Percentiles rank a stretch among this genome's conserved stretches.
Conservation (phyloP, 345 rosid species). For the Rhodomyrtus tomentosa region DNA sequence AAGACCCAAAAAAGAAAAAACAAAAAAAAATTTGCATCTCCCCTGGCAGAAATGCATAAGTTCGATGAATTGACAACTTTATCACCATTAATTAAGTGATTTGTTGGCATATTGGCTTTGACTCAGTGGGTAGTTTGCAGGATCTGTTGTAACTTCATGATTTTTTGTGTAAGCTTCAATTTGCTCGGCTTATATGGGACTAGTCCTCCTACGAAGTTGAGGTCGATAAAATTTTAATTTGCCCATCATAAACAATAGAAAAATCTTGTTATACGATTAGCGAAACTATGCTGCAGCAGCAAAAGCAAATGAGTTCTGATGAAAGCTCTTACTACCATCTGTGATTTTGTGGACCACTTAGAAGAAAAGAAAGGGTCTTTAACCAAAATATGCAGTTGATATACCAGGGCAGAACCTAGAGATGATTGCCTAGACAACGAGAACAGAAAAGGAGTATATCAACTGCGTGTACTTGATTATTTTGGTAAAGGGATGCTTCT, state of each 20-base stretch:
- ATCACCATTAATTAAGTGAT: background rate
- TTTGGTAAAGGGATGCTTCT: background rate
- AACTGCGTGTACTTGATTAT: too few species aligned
- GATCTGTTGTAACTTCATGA: background rate
- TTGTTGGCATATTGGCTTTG: background rate
- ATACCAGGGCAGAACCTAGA: background rate
- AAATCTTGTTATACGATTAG: background rate
- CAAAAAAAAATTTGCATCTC: background rate
- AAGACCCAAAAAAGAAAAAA: too few species aligned
- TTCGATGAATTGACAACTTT: background rate
- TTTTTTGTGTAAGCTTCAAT: background rate
- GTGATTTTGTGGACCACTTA: background rate
- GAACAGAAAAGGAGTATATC: background rate
- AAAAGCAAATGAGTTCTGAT: background rate
- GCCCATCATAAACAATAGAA: background rate
- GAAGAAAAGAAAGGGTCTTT: background rate
- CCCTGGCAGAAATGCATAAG: background rate
- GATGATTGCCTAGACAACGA: background rate
- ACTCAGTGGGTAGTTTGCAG: background rate
- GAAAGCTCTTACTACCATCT: background rate
- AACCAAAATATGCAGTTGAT: background rate
- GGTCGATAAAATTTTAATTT: background rate
- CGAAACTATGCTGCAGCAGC: background rate
- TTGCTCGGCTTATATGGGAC: background rate
- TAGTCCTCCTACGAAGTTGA: background rate